A percentile compares a stretch with the other conserved stretches of the same genome.
phyloP scores from a whole-genome alignment of 2,329 filamentous ascomycete genomes.

The Seiridium unicorne region DNA sequence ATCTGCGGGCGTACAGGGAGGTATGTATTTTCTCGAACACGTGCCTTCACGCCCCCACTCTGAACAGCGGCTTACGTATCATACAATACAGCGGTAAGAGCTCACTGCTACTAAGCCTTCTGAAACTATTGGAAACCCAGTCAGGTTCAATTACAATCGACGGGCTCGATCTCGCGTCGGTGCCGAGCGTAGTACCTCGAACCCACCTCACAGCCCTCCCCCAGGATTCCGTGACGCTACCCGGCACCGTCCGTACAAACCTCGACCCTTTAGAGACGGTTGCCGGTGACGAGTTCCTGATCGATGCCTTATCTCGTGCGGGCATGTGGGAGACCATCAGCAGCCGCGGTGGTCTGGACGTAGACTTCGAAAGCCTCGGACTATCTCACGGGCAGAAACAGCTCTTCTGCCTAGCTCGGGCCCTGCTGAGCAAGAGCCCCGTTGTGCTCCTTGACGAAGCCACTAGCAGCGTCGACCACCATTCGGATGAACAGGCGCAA shows the following conservation, averaged over 20 bases:
- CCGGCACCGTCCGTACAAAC: constrained; percentile 31
- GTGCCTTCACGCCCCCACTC: not conserved
- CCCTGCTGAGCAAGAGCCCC: constrained; percentile 23
- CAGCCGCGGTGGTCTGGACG: constrained; percentile 21
- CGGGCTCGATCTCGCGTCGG: not conserved
- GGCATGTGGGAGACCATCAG: constrained; percentile 18
- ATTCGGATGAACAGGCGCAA: constrained; percentile 23
- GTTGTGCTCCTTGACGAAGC: constrained; percentile 30
- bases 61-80: constrained; percentile 34
- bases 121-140: not conserved
- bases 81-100: constrained; percentile 30
- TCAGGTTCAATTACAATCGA: not conserved
- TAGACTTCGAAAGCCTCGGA: constrained; percentile 36
- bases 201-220: constrained; percentile 44
- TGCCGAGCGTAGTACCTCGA: not conserved
- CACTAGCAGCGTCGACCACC: constrained; percentile 26
- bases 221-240: constrained; percentile 41
- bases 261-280: constrained; percentile 27
- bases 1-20: constrained; percentile 6
- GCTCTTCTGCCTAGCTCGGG: constrained; percentile 23
- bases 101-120: not conserved
- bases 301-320: constrained; percentile 25
- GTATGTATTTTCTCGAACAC: not conserved
- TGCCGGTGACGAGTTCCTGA: constrained; percentile 14
- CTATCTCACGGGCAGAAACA: constrained; percentile 48